A percentile compares a stretch with the other conserved stretches of the same genome.
These are phyloP conservation scores for Xanthoparmelia taractica DNA, from an alignment of 495 filamentous ascomycete genomes.

Conservation along the genomic window DNA sequence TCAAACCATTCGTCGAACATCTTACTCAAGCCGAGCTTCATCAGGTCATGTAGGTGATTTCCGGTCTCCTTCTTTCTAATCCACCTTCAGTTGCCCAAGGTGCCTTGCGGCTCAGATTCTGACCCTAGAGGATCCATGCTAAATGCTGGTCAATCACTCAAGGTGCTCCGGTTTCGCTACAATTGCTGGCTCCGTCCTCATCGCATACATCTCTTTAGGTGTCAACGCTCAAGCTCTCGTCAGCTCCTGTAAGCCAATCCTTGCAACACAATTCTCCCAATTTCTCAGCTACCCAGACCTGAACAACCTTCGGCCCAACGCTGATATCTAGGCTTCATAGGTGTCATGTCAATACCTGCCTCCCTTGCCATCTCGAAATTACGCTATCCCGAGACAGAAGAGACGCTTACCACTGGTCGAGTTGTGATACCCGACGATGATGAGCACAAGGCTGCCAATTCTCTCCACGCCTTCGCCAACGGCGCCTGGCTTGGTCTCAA, in stretches of 20 bases:
- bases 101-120: neutral
- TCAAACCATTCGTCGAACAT: slow-evolving; percentile 75
- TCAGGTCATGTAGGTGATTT: slow-evolving; percentile 60
- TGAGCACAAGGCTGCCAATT: slow-evolving; percentile 63
- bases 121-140: neutral
- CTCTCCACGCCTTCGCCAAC: slow-evolving; percentile 77
- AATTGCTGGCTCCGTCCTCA: slow-evolving; percentile 65
- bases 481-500: slow-evolving; percentile 85
- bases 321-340: neutral
- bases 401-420: slow-evolving; percentile 69
- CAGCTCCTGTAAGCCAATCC: slow-evolving; percentile 50
- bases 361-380: slow-evolving; percentile 81
- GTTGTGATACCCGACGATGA: slow-evolving; percentile 71
- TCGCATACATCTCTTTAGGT: slow-evolving; percentile 73
- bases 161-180: slow-evolving; percentile 59
- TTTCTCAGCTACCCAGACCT: slow-evolving; percentile 15
- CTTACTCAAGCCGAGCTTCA: slow-evolving; percentile 80
- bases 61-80: neutral
- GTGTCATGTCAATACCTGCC: slow-evolving; percentile 85
- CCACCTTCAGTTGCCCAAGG: neutral
- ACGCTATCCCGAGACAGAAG: slow-evolving; percentile 80
- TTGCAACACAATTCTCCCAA: neutral
- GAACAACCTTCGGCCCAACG: slow-evolving; percentile 9
- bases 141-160: neutral
- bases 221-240: slow-evolving; percentile 79